These are phyloP conservation scores for Amanita muscaria DNA, from an alignment of 768 basidiomycete species.

Conservation along the genomic window DNA sequence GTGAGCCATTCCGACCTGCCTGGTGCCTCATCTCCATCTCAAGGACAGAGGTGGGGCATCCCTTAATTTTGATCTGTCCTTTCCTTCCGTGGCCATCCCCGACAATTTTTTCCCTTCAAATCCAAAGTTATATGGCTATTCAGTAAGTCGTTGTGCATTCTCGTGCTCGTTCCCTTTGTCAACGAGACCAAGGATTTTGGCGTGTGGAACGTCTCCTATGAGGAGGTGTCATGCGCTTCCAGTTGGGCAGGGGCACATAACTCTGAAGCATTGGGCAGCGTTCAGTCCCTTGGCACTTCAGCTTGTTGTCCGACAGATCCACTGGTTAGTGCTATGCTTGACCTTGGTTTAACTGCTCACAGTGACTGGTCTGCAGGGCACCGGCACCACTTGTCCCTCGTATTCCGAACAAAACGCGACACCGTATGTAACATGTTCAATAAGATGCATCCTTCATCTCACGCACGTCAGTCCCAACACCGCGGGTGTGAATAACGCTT, in stretches of 20 bases:
- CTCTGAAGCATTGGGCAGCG: slow-evolving; percentile 59
- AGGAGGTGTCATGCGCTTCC: slow-evolving; percentile 48
- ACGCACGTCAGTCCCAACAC: background rate
- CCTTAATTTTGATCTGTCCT: slow-evolving; percentile 80
- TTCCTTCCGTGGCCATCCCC: slow-evolving; percentile 63
- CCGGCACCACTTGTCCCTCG: slow-evolving; percentile 53
- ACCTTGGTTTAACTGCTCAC: background rate
- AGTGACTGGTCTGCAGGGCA: slow-evolving; percentile 21
- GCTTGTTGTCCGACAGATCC: slow-evolving; percentile 73
- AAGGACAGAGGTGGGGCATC: slow-evolving; percentile 49
- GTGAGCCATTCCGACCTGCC: slow-evolving; percentile 16
- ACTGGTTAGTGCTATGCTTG: slow-evolving; percentile 30
- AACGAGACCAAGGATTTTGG: slow-evolving; percentile 58
- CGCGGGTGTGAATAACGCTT: slow-evolving; percentile 1
- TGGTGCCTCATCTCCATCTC: background rate
- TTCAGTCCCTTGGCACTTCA: slow-evolving; percentile 42
- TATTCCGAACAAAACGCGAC: slow-evolving; percentile 60
- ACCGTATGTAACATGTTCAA: slow-evolving; percentile 40
- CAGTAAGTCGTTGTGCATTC: slow-evolving; percentile 15
- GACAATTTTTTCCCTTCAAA: slow-evolving; percentile 70
- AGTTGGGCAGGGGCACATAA: slow-evolving; percentile 59
- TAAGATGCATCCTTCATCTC: background rate
- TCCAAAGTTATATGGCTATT: slow-evolving; percentile 53
- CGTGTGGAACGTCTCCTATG: slow-evolving; percentile 76
- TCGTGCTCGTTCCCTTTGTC: background rate